Conservation (phyloP, 495 filamentous ascomycete genomes). For the Aspergillus conjunctus region DNA sequence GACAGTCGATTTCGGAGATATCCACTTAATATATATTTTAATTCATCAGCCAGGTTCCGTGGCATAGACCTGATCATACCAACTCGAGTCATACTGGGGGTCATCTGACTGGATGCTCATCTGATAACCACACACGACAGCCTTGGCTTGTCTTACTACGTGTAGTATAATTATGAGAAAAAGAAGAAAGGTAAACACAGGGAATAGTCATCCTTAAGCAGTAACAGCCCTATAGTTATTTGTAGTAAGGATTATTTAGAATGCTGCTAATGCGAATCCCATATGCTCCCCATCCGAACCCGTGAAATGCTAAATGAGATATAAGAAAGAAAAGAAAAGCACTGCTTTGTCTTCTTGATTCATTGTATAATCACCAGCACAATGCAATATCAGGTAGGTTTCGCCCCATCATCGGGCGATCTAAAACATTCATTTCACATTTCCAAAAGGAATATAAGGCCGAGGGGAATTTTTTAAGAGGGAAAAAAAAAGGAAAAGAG, state of each 20-base stretch:
- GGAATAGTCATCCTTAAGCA: neutral
- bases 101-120: slow-evolving; percentile 8
- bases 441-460: slow-evolving; percentile 21
- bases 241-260: too few relatives aligned
- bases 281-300: too few relatives aligned
- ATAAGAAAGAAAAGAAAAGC: neutral
- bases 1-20: too few relatives aligned
- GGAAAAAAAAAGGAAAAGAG: slow-evolving; percentile 9
- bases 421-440: slow-evolving; percentile 26
- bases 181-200: neutral
- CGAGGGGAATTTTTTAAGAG: neutral
- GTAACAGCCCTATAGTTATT: too few relatives aligned
- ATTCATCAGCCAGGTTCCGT: too few relatives aligned
- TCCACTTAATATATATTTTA: too few relatives aligned
- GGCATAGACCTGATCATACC: too few relatives aligned
- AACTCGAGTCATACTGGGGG: neutral
- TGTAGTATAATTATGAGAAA: too few relatives aligned
- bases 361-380: neutral
- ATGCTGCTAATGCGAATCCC: too few relatives aligned
- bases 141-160: neutral
- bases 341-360: neutral
- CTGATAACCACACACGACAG: slow-evolving; percentile 7
- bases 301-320: too few relatives aligned
- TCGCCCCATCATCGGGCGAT: slow-evolving; percentile 11
- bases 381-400: neutral